Conservation (phyloP, 2,329 filamentous ascomycete genomes). For the Ophiostoma sp. region DNA sequence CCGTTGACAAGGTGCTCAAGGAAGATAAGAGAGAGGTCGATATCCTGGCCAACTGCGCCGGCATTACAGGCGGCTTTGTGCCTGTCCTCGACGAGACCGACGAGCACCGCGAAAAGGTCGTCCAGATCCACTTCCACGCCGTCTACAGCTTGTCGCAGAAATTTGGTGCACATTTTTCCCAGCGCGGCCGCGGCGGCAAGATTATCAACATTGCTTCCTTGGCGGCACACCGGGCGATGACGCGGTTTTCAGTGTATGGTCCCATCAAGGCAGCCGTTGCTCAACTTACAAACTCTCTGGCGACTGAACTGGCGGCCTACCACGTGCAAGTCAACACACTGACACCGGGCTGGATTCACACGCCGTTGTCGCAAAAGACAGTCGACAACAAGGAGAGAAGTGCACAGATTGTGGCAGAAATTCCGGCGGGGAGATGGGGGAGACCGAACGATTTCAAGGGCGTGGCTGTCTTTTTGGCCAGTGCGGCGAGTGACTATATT, state of each 20-base stretch:
- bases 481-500: slow-evolving; percentile 61
- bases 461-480: slow-evolving; percentile 61
- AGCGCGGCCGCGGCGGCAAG: slow-evolving; percentile 9
- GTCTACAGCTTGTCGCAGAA: slow-evolving; percentile 6
- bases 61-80: slow-evolving; percentile 1
- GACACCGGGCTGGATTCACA: slow-evolving; percentile 25
- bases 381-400: slow-evolving; percentile 49
- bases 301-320: background rate
- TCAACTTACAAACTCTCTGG: background rate
- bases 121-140: slow-evolving; percentile 18
- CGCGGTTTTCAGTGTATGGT: background rate
- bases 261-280: background rate
- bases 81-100: slow-evolving; percentile 12
- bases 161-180: background rate
- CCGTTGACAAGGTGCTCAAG: background rate
- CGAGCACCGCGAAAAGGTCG: slow-evolving; percentile 14
- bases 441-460: slow-evolving; percentile 55
- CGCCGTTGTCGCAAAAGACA: slow-evolving; percentile 21
- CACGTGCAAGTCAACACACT: slow-evolving; percentile 5
- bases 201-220: slow-evolving; percentile 15
- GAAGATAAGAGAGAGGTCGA: background rate
- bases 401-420: background rate
- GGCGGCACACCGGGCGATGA: background rate
- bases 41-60: slow-evolving; percentile 2
- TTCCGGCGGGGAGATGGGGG: slow-evolving; percentile 4